Base-by-base conservation (phyloP, 1,284 basidiomycete genomes). In the Peniophora sp. region DNA sequence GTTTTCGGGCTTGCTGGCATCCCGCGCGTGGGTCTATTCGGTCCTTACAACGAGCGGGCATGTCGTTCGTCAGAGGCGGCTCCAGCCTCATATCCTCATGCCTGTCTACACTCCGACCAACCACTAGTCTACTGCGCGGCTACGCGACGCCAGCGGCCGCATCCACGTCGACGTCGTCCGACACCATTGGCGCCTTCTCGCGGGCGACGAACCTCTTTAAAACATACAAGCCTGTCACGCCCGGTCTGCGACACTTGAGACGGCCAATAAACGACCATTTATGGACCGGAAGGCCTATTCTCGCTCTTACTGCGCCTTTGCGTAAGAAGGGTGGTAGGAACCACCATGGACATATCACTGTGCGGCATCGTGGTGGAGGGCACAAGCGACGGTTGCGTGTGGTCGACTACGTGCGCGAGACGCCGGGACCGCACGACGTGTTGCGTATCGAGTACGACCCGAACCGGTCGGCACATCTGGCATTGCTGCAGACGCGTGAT, bases 361-460 rank as follows among this genome's bases (percentile, higher is more conserved):
- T 92, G 19, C 83, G 93, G 20, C 85, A 83, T 51, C 79, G 89
- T 24, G 96, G 97, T 27, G 96, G 97, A 12, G 97, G 97, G 1
- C 94, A 97, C 71, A 83, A 79, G 57, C 83, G 86, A 52, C 83
- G 97, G 36, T 81, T 97, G 56, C 82, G 97, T 24, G 74, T 86
- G 41, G 73, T 99, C 53, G 97, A 99, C 69, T 99, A 97, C 64
- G 76, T 79, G 71, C 82, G 92, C 48, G 70, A 69, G 47, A 83
- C 86, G 56, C 69, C 79, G 0, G 96, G 96, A 6, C 74, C 86
- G 41, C 90, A 93, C 64, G 85, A 92, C 58, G 94, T 98, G 43
- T 78, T 96, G 14, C 81, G 95, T 43, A 90, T 99, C 60, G 96
- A 99, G 69, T 99, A 97, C 66, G 96, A 99, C 72, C 96, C 96